Base-by-base conservation (phyloP, 345 rosid genomes). In the Brassica incana region DNA sequence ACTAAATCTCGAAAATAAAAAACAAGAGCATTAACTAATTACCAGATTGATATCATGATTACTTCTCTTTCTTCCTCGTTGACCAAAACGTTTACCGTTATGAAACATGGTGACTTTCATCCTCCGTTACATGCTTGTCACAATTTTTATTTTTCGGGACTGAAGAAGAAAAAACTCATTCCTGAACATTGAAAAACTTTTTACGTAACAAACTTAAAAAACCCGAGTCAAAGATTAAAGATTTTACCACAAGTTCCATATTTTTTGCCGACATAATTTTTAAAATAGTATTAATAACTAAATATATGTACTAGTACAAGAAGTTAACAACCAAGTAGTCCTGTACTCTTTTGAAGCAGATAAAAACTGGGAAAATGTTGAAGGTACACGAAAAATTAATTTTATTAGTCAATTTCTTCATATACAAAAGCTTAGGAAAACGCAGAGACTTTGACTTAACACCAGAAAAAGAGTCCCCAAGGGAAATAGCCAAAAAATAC, bases 361-460 rank as follows among this genome's bases (percentile, higher is more conserved):
- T 36, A 27, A 75, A 52, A 6, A 5, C 12, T 36, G 8, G 11
- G 71, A 12, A 76, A 36, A 36, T 25, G 61, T 67, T 67, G 30
- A 76, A 68, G 11, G 35, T 45, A 60, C 14, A 61, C 0, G 35
- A 65, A 25, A 36, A 56, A n/a, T n/a, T 50, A 20, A 59, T 27
- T 7, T 0, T 59, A 23, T 30, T 5, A 54, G 14, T 25, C 2
- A 16, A 7, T 30, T 23, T 60, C 27, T 58, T 58, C 5, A 15
- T 10, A 50, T 35, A 16, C 11, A 27, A 78, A 71, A 16, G 5
- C 8, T 15, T 65, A 29, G 25, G 45, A 71, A 71, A 72, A 58
- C 73, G 72, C 3, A n/a, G 52, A 78, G 81, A 72, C 54, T 72
- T 72, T 78, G 67, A 78, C 72, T 72, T 65, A 25, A 71, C 72